Evolutionary conservation across 306 rosid genomes (phyloP), one percentile per base, ranked within the genome.

Genomic region (Phaseolus lunatus): DNA sequence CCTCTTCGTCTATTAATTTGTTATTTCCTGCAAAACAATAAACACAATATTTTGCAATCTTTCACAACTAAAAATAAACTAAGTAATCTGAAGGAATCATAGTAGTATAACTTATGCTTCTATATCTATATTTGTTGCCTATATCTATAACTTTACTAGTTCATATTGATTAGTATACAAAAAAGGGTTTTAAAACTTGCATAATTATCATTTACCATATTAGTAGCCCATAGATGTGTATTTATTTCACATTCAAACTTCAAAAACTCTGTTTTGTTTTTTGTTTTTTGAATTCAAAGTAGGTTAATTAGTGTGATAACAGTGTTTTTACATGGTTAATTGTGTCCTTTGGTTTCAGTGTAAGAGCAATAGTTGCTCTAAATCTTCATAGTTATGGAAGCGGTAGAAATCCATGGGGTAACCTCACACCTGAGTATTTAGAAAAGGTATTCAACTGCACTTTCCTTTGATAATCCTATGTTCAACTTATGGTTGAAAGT

Each of bases 361-460:
- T 96, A 56, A 88, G 99, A 83, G 90, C 99, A 37, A 81, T 96
- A 56, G 98, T 96, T 73, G 98, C 86, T 50, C 65, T 92, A 37
- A 96, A 96, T 84, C 98, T 96, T 72, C 92, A 88, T 88, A 96
- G 84, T 89, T 96, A 96, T 73, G 99, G 94, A 72, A 96, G 99
- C 73, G 99, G 99, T 83, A 89, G 99, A 81, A 89, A 96, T 80
- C 99, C 98, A 14, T 96, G 99, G 99, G 99, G 99, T 74, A 84
- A 80, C 78, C 77, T 89, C 62, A 86, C 85, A 71, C 97, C 97
- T 22, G 92, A 89, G 9, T 96, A 96, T 80, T 67, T 96, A 89
- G 99, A 96, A 80, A 96, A 92, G 99, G 99, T 91, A 88, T 27
- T 22, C 26, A 59, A 29, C 75, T n/a, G n/a, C 12, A 67, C 35